These are phyloP conservation scores for Solanum peruvianum DNA, from an alignment of 257 asterid genomes.

Conservation along the genomic window DNA sequence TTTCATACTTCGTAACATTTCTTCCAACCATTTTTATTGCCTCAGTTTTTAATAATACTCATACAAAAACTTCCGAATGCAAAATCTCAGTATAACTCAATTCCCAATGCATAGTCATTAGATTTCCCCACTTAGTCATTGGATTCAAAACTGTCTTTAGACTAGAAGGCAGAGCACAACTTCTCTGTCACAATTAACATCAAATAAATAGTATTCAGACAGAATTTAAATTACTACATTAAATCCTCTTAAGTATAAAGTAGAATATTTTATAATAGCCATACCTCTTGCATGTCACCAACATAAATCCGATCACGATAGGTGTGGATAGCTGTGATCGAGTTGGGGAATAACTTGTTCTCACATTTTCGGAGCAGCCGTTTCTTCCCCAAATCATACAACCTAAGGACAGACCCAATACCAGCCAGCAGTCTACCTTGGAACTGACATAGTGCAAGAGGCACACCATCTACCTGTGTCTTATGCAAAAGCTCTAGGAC, in stretches of 20 bases:
- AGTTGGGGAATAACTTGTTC: constrained; percentile 84
- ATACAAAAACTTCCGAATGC: background rate
- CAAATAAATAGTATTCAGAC: background rate
- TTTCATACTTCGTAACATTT: background rate
- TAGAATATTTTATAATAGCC: background rate
- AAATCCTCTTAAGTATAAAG: background rate
- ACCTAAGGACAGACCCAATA: constrained; percentile 81
- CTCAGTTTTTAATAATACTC: background rate
- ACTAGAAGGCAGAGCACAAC: background rate
- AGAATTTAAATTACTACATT: background rate
- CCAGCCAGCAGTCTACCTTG: constrained; percentile 95
- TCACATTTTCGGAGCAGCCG: constrained; percentile 92
- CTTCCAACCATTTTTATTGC: background rate
- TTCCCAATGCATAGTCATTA: background rate
- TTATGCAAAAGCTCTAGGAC: constrained; percentile 91
- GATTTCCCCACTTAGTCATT: background rate
- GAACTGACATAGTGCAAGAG: constrained; percentile 91
- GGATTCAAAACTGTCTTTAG: background rate
- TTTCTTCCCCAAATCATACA: constrained; percentile 90
- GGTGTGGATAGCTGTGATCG: constrained; percentile 78
- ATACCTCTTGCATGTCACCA: constrained; percentile 99
- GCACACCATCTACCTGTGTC: constrained; percentile 96
- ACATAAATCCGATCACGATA: constrained; percentile 96
- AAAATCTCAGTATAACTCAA: background rate
- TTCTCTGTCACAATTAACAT: background rate